A percentile compares a stretch with the other conserved stretches of the same genome.
phyloP scores from a whole-genome alignment of 108 stramenopile species.

The Skeletonema potamos region DNA sequence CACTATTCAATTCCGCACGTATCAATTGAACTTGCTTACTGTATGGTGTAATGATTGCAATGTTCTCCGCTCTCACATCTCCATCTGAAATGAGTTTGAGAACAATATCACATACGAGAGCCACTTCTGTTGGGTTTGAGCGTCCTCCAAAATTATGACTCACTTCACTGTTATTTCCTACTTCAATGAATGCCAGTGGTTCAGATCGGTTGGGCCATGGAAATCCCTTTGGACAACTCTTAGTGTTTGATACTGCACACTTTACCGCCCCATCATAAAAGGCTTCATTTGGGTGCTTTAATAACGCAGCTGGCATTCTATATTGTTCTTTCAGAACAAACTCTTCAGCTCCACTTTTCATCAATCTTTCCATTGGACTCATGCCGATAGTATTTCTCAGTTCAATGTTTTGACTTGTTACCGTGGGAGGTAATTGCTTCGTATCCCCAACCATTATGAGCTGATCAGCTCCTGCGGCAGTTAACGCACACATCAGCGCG shows the following conservation, averaged over 20 bases:
- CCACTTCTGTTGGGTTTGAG: constrained; percentile 64
- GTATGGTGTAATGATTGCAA: constrained; percentile 68
- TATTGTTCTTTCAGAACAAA: constrained; percentile 56
- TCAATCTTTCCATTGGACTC: constrained; percentile 69
- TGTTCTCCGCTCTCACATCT: constrained; percentile 38
- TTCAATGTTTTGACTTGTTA: constrained; percentile 31
- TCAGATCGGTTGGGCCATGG: constrained; percentile 53
- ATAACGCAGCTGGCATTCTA: constrained; percentile 63
- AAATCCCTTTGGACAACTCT: constrained; percentile 49
- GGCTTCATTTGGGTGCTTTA: constrained; percentile 61
- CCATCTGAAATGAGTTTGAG: constrained; percentile 31
- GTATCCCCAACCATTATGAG: constrained; percentile 74
- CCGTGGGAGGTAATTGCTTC: constrained; percentile 70
- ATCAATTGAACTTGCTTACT: constrained; percentile 60
- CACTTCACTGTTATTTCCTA: constrained; percentile 52
- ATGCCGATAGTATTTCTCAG: constrained; percentile 57
- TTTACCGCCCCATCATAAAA: constrained; percentile 64
- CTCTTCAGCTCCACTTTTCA: constrained; percentile 50
- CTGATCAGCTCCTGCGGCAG: constrained; percentile 58
- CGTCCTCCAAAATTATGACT: constrained; percentile 50
- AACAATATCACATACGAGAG: constrained; percentile 47
- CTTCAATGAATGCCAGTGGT: constrained; percentile 64
- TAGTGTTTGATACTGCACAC: constrained; percentile 17
- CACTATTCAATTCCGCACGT: constrained; percentile 42
- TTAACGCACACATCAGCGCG: constrained; percentile 63